Base-by-base conservation (phyloP, 805 yeast genomes). In the Hanseniaspora jakobsenii region DNA sequence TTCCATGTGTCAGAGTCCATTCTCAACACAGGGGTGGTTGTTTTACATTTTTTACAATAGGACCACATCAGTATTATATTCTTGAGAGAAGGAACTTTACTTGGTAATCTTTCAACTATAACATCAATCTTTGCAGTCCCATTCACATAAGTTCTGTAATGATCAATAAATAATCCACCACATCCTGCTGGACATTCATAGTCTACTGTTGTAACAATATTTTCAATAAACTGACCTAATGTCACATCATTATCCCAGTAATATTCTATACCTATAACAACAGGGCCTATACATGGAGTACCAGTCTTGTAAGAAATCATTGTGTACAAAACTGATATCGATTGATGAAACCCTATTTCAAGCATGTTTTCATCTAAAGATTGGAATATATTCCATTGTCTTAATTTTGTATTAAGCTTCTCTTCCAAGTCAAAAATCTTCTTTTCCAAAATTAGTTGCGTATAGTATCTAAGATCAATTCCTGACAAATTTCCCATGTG, bases 201-300 rank as follows among this genome's bases (percentile, higher is more conserved):
- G 19, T 69, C 63, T 1, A 84, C 77, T n/a, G 82, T 78, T 5
- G 72, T 65, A 47, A 85, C 78, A 30, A 78, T 67, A 44, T 79
- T 81, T 55, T 93, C 96, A 34, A 91, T 75, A 52, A 78, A 85
- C 53, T 82, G 83, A 1, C 98, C 98, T 34, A 93, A 62, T 8
- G 94, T 78, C 56, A 81, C 79, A 58, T 93, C 98, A 47, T 79
- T 82, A 38, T 85, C 95, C 66, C 94, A 77, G 57, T 89, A 91
- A 55, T 71, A 93, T 49, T 87, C 95, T 38, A 87, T 78, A 1
- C 78, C 75, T 27, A 83, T 76, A n/a, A 77, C 66, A 45, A 76
- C 84, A 0, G 99, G 98, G 0, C 97, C 97, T 32, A 77, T 66
- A 55, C 98, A 91, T 0, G 96, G 96, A 0, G 94, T 85, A 0